Conservation (phyloP, 2,329 filamentous ascomycete species). For the Endocalyx cinctus region DNA sequence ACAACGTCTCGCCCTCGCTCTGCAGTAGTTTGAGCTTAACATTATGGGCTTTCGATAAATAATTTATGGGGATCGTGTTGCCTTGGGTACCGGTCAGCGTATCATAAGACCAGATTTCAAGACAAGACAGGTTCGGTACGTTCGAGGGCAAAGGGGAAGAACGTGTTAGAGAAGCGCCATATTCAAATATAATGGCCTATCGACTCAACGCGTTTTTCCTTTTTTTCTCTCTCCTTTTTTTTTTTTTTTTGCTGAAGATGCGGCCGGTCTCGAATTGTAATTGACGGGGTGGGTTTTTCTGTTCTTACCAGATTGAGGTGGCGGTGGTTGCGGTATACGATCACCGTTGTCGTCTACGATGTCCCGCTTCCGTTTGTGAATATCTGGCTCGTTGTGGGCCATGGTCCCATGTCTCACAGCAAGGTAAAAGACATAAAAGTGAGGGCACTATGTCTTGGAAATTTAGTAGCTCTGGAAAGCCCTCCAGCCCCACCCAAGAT, state of each 20-base stretch:
- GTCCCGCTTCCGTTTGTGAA: slow-evolving; percentile 46
- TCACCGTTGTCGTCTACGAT: slow-evolving; percentile 37
- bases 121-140: no score
- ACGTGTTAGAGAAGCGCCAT: no score
- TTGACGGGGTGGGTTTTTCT: no score
- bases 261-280: no score
- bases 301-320: slow-evolving; percentile 43
- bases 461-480: slow-evolving; percentile 15
- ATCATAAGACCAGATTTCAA: no score
- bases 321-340: slow-evolving; percentile 40
- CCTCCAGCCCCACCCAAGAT: slow-evolving; percentile 18
- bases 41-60: slow-evolving; percentile 41
- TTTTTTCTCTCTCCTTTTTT: no score
- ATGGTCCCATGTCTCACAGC: slow-evolving; percentile 27
- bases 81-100: slow-evolving; percentile 23
- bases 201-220: no score
- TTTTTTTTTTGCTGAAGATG: no score
- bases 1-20: slow-evolving; percentile 62
- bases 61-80: slow-evolving; percentile 44
- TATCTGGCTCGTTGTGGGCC: slow-evolving; percentile 39
- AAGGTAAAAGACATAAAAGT: slow-evolving; percentile 11
- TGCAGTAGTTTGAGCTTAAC: slow-evolving; percentile 47
- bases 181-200: no score
- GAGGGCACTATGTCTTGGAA: no score
- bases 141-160: neutral